Evolutionary conservation across 208 protist genomes (phyloP), one percentile per base, ranked within the genome.

Genomic region (Pavlovales sp.): DNA sequence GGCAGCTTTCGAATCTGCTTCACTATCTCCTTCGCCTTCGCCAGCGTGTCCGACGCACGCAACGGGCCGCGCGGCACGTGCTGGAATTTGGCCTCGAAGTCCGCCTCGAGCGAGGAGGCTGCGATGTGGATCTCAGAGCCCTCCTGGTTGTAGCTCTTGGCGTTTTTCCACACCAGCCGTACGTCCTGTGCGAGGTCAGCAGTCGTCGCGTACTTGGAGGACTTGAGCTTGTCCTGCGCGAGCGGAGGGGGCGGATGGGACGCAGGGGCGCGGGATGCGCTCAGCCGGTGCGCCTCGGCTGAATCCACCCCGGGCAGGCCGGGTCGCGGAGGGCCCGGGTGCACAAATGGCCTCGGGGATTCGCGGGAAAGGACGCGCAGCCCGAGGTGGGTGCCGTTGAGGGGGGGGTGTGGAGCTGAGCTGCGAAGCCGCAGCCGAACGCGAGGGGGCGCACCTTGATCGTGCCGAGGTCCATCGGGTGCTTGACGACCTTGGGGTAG

Each of bases 401-500:
- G n/a, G n/a, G n/a, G n/a, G n/a, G n/a, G n/a, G n/a, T n/a, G n/a
- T n/a, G n/a, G n/a, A n/a, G n/a, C n/a, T n/a, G n/a, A n/a, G n/a
- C n/a, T n/a, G n/a, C n/a, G n/a, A n/a, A n/a, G n/a, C n/a, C n/a
- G n/a, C n/a, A n/a, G n/a, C n/a, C n/a, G n/a, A n/a, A n/a, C n/a
- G n/a, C n/a, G n/a, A n/a, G n/a, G n/a, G n/a, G 22, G 14, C 57
- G 57, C 57, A 32, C 57, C 57, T 84, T 40, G 30, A 84, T 32
- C 0, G 79, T 84, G 79, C 79, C 79, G 20, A 84, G 79, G 79
- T 84, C 79, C 47, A 85, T 85, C 34, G 47, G 81, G 11, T 76
- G 47, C 71, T 87, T 87, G 67, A 87, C 57, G 7, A 87, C 36
- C 83, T 87, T 87, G 0, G 83, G 83, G 41, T 87, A 87, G 14